These are phyloP conservation scores for Salix koriyanagi DNA, from an alignment of 345 rosid genomes.

Conservation along the genomic window DNA sequence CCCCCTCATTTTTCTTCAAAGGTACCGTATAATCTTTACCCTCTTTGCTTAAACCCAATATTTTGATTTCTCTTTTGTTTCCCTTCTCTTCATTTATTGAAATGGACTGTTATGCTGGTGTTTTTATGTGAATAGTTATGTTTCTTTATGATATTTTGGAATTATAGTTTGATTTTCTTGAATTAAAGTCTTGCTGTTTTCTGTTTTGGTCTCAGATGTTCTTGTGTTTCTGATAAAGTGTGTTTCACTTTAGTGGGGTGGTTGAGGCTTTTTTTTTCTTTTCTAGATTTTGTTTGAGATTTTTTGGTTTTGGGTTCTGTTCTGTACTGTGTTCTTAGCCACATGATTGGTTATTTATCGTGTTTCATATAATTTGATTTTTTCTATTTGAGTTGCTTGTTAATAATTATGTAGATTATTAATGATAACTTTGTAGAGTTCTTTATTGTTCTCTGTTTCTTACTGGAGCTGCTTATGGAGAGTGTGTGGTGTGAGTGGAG, in stretches of 20 bases:
- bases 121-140: not conserved
- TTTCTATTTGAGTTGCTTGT: not conserved
- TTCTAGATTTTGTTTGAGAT: not conserved
- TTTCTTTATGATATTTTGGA: not conserved
- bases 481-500: not conserved
- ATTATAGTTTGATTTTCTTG: not conserved
- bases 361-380: not conserved
- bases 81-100: not conserved
- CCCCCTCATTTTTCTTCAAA: not conserved
- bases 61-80: not conserved
- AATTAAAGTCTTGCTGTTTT: not conserved
- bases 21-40: constrained; percentile 2
- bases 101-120: not conserved
- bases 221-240: too few species aligned
- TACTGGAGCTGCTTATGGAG: not conserved
- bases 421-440: not conserved
- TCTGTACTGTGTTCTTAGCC: not conserved
- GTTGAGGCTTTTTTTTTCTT: not conserved
- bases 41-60: not conserved
- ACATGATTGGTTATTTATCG: not conserved
- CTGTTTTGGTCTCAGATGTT: not conserved
- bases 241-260: not conserved
- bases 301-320: not conserved
- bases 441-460: not conserved
- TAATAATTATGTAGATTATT: not conserved